phyloP scores from a whole-genome alignment of 1,284 basidiomycete species.

The Cryptococcus sp. region DNA sequence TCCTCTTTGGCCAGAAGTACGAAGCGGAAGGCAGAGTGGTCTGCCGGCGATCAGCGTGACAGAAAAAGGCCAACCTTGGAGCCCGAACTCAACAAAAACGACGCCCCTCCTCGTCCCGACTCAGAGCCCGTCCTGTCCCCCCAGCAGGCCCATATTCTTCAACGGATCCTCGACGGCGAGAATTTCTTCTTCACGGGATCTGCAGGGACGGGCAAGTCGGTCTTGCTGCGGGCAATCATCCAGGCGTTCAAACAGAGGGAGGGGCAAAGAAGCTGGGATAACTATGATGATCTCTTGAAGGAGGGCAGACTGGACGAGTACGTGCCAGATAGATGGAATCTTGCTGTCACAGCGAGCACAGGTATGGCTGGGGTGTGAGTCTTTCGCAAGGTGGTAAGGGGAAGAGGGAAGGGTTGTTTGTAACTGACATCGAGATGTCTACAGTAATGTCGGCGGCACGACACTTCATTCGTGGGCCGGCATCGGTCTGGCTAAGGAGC shows the following conservation, averaged over 20 bases:
- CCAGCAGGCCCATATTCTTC: constrained; percentile 70
- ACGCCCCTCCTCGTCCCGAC: too few species aligned
- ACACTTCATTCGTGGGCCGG: constrained; percentile 59
- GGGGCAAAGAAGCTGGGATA: neutral
- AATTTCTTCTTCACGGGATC: constrained; percentile 96
- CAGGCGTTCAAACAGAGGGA: constrained; percentile 54
- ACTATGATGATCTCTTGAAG: neutral
- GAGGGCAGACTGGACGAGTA: neutral
- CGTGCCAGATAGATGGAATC: constrained; percentile 15
- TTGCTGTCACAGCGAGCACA: constrained; percentile 79
- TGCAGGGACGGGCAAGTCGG: constrained; percentile 92
- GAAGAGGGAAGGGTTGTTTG: too few species aligned
- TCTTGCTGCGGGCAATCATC: constrained; percentile 80
- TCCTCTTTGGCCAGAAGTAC: too few species aligned
- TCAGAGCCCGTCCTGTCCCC: constrained; percentile 26
- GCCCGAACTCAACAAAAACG: neutral
- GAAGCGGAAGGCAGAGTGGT: neutral
- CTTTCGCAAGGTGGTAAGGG: too few species aligned
- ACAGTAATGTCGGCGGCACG: constrained; percentile 61
- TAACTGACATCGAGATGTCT: too few species aligned
- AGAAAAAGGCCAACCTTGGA: neutral
- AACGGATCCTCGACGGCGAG: constrained; percentile 62
- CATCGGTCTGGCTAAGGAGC: constrained; percentile 54
- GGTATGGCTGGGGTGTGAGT: constrained; percentile 49
- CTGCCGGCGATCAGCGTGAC: neutral